These are phyloP conservation scores for Phialocephala sp. DNA, from an alignment of 2,329 filamentous ascomycete genomes.

Conservation along the genomic window DNA sequence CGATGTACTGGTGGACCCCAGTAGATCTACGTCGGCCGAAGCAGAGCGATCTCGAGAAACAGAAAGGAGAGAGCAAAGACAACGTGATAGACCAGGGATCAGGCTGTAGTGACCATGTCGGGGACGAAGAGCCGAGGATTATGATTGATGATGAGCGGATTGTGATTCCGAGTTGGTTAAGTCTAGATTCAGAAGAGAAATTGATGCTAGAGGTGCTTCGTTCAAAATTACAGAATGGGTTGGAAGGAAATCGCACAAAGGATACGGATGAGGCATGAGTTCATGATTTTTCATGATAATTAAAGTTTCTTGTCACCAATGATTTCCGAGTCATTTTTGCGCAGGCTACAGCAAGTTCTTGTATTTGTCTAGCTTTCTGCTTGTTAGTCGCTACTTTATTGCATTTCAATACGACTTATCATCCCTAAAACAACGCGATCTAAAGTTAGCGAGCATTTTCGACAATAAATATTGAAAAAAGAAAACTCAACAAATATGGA, in stretches of 20 bases:
- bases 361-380: neutral
- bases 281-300: neutral
- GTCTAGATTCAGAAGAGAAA: conserved; percentile 33
- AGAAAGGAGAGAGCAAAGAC: conserved; percentile 11
- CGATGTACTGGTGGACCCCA: conserved; percentile 72
- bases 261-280: conserved; percentile 4
- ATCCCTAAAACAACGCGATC: neutral
- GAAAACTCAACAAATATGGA: no score
- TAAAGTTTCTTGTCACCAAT: neutral
- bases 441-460: no score
- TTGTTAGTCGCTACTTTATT: neutral
- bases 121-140: conserved; percentile 17
- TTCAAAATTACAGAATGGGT: conserved; percentile 24
- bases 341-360: neutral
- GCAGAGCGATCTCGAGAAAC: conserved; percentile 4
- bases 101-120: conserved; percentile 10
- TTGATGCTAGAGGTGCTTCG: conserved; percentile 32
- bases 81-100: neutral
- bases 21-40: conserved; percentile 21
- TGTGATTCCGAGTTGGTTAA: conserved; percentile 31
- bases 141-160: conserved; percentile 27
- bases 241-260: neutral
- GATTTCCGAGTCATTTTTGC: neutral
- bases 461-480: no score
- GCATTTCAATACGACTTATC: neutral